phyloP scores from a whole-genome alignment of 495 filamentous ascomycete species.

The Penicillium goetzii region DNA sequence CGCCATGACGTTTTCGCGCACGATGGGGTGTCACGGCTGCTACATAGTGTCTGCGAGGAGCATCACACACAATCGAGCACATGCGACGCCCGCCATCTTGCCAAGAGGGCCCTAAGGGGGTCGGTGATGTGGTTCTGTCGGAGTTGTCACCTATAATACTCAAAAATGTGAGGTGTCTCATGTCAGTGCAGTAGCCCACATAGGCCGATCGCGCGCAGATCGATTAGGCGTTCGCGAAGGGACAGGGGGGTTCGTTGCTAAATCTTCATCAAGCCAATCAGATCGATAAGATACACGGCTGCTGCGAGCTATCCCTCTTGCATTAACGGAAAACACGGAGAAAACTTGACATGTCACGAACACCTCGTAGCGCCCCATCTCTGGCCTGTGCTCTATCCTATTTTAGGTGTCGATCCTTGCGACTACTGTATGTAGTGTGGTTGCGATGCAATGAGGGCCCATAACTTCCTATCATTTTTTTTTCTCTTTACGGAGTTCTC shows the following conservation, averaged over 20 bases:
- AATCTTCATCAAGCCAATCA: background rate
- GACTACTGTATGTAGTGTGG: background rate
- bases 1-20: conserved; percentile 15
- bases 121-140: background rate
- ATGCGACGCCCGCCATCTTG: background rate
- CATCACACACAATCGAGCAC: background rate
- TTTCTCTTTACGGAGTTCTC: background rate
- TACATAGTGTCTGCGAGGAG: conserved; percentile 11
- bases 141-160: conserved; percentile 25
- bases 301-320: background rate
- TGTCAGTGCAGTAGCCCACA: conserved; percentile 24
- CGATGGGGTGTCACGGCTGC: conserved; percentile 21
- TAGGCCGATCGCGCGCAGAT: conserved; percentile 25
- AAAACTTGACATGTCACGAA: conserved; percentile 18
- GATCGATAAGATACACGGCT: background rate
- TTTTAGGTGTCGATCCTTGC: conserved; percentile 6
- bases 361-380: conserved; percentile 5
- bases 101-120: background rate
- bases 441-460: background rate
- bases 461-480: background rate
- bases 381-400: background rate
- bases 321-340: conserved; percentile 9
- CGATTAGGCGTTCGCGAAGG: conserved; percentile 22
- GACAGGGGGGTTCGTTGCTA: conserved; percentile 13
- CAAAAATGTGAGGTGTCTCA: conserved; percentile 33